phyloP scores from a whole-genome alignment of 1,139 yeast species.

The Kluyveromyces sp. region DNA sequence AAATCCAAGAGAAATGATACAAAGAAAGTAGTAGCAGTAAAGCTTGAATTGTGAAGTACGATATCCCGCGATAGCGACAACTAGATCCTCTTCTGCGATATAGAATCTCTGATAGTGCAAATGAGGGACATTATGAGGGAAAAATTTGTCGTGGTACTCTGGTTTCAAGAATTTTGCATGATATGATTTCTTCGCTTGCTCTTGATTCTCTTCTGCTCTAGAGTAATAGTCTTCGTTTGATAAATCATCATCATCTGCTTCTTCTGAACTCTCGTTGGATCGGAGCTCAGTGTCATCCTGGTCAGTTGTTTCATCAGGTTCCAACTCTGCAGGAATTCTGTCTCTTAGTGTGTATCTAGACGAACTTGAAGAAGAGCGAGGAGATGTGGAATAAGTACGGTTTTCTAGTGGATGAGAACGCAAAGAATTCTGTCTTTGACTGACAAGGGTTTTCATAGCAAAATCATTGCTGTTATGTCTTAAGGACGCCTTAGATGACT shows the following conservation, averaged over 20 bases:
- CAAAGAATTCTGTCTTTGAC: conserved; percentile 11
- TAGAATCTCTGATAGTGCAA: conserved; percentile 69
- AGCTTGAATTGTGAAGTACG: conserved; percentile 43
- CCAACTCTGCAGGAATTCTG: conserved; percentile 34
- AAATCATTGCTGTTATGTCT: conserved; percentile 10
- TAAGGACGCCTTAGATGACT: conserved; percentile 25
- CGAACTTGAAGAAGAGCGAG: conserved; percentile 31
- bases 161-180: conserved; percentile 29
- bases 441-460: conserved; percentile 7
- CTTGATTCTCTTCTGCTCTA: conserved; percentile 22
- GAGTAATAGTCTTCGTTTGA: conserved; percentile 20
- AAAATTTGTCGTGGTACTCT: conserved; percentile 35
- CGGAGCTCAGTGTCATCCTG: conserved; percentile 17
- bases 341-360: conserved; percentile 38
- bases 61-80: conserved; percentile 90
- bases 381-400: conserved; percentile 15
- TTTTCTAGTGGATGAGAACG: conserved; percentile 14
- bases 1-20: conserved; percentile 58
- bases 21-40: conserved; percentile 45
- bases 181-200: conserved; percentile 12
- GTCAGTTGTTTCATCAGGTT: conserved; percentile 22
- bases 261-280: conserved; percentile 12
- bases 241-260: conserved; percentile 13
- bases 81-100: conserved; percentile 90
- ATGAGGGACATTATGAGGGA: conserved; percentile 37